Evolutionary conservation across 495 filamentous ascomycete genomes (phyloP), one percentile per base, ranked within the genome.

Genomic region (Daldinia bambusicola): DNA sequence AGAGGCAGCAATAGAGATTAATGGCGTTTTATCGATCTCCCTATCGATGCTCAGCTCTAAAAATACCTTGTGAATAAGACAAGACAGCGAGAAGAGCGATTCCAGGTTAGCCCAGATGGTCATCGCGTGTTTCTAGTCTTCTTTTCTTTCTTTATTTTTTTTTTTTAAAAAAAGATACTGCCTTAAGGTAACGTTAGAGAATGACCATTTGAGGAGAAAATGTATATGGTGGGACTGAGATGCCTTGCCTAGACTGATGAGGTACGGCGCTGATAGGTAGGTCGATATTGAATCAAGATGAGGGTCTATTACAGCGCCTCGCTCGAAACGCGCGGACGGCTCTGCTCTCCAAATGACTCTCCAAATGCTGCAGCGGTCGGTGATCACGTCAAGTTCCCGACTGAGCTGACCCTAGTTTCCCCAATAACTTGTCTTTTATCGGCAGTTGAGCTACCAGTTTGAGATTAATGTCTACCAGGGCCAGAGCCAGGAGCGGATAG

Each of bases 391-490:
- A 10, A 38, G 34, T 3, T 14, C 10, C 34, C 45, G 34, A 41
- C 32, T 55, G 30, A 53, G 66, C 51, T 61, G 56, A 53, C 41
- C 43, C 57, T 20, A 12, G 52, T 50, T 65, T 30, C 55, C 55
- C 64, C 34, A 53, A 52, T 59, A 55, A 36, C 18, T 45, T 69
- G 38, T 41, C 53, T 66, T 31, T 64, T 36, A 32, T 66, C 70
- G 70, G 70, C 66, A 73, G 70, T 73, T 73, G 70, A 59, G 61
- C 61, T 51, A 65, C 56, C 50, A 61, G 50, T 57, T 61, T 63
- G 55, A 72, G 65, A 72, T 66, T 31, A 68, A 45, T 55, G 34
- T 65, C 34, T 52, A 9, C 53, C 48, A 61, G 66, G 61, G 56
- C 52, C 51, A 53, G n/a, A n/a, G 6, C 53, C 48, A 61, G 57